phyloP scores from a whole-genome alignment of 371 early-diverging fungal species.

The Mortierella sp. region DNA sequence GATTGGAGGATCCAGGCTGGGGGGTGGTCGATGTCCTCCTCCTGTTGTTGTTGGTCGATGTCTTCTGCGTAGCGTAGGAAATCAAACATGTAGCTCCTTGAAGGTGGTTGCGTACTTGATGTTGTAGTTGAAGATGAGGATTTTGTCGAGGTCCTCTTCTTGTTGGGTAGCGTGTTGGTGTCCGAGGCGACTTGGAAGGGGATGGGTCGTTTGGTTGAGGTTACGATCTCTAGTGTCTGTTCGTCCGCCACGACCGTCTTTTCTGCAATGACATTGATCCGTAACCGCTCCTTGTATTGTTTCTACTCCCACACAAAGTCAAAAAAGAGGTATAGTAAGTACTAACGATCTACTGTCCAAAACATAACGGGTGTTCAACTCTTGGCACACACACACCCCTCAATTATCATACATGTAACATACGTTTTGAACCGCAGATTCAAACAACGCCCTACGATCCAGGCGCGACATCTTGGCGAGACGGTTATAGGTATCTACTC shows the following conservation, averaged over 20 bases:
- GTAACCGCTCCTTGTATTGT: not conserved
- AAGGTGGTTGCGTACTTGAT: not conserved
- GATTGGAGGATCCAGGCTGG: not conserved
- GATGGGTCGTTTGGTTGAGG: not conserved
- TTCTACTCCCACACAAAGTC: not conserved
- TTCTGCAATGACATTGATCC: not conserved
- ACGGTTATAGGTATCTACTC: not conserved
- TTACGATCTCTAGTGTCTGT: not conserved
- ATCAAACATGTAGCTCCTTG: not conserved
- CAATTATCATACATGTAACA: not conserved
- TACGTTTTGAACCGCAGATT: not conserved
- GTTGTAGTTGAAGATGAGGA: not conserved
- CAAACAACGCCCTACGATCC: not conserved
- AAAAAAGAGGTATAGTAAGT: not conserved
- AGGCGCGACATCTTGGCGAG: not conserved
- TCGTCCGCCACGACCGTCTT: constrained; percentile 4
- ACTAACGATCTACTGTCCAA: not conserved
- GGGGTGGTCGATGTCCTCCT: not conserved
- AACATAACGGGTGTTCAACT: no score
- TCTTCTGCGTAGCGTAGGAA: not conserved
- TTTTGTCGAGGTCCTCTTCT: not conserved
- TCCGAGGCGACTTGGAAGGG: not conserved
- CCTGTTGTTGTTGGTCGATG: not conserved
- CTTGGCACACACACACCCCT: no score
- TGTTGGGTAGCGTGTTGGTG: not conserved